Conservation (phyloP, 331 rosid species). For the Quercus tomentella region DNA sequence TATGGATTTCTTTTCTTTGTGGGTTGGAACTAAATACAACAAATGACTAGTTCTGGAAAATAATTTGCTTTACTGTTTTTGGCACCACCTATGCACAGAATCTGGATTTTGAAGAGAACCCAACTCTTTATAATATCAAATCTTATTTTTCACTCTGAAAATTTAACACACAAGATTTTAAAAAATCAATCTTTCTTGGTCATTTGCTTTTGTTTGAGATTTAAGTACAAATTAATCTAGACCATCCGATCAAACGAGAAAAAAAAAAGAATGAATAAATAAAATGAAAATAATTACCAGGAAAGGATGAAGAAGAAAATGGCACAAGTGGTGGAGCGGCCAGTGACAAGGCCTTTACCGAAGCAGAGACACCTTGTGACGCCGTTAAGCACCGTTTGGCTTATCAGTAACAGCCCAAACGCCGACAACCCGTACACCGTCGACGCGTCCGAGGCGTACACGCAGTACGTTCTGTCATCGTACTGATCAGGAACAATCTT, state of each 20-base stretch:
- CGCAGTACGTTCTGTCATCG: conserved; percentile 65
- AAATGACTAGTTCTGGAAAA: too few relatives aligned
- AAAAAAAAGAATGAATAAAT: neutral
- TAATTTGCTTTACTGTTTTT: too few relatives aligned
- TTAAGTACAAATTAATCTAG: neutral
- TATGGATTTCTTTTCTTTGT: too few relatives aligned
- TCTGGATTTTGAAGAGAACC: too few relatives aligned
- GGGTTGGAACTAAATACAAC: too few relatives aligned
- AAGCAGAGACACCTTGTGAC: conserved; percentile 89
- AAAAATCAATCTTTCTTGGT: too few relatives aligned
- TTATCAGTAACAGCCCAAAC: conserved; percentile 49
- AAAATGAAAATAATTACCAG: conserved; percentile 39
- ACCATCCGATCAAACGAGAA: neutral
- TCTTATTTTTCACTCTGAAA: too few relatives aligned
- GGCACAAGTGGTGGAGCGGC: conserved; percentile 60
- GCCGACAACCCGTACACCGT: conserved; percentile 82
- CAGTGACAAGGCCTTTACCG: conserved; percentile 76
- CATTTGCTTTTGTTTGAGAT: neutral
- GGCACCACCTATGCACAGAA: too few relatives aligned
- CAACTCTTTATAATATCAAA: too few relatives aligned
- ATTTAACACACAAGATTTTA: too few relatives aligned
- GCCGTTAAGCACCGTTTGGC: conserved; percentile 60
- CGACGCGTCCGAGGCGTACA: conserved; percentile 80
- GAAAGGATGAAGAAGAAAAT: conserved; percentile 68
- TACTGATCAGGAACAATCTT: conserved; percentile 58